Evolutionary conservation across 148 eudicot species (phyloP).

Genomic region (Vaccinium macrocarpon): DNA sequence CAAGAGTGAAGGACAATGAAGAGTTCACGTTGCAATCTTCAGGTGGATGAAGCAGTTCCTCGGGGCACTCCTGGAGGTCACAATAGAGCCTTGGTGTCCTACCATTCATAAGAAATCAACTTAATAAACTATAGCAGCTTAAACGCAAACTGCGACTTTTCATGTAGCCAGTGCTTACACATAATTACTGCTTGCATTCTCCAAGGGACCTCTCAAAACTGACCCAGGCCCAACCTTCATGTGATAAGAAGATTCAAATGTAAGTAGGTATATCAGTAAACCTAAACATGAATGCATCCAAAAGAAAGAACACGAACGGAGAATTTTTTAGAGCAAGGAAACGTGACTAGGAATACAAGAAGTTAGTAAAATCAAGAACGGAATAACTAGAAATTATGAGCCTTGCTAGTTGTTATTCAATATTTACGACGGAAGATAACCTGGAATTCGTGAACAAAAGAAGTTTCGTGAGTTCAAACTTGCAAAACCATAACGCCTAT

Average conservation of each 20-base stretch:
- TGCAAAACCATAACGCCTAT: not conserved
- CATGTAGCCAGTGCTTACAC: conserved; percentile 42
- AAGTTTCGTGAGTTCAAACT: not conserved
- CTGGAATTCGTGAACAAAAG: not conserved
- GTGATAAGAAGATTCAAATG: conserved; percentile 17
- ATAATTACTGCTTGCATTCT: conserved; percentile 47
- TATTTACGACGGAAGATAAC: not conserved
- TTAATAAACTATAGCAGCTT: conserved; percentile 14
- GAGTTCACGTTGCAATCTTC: conserved; percentile 93
- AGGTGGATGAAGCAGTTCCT: conserved; percentile 84
- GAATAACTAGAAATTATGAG: not conserved
- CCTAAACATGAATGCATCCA: not conserved
- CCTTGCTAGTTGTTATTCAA: not conserved
- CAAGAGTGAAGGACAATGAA: conserved; percentile 78
- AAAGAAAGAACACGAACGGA: not conserved
- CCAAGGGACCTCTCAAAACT: conserved; percentile 67
- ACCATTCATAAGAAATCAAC: conserved; percentile 25
- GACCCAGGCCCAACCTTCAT: conserved; percentile 80
- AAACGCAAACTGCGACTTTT: conserved; percentile 4
- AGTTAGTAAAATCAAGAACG: not conserved
- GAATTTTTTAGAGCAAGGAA: not conserved
- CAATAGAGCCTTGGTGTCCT: conserved; percentile 75
- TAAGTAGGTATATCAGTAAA: conserved; percentile 19
- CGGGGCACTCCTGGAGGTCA: conserved; percentile 65
- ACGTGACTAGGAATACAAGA: not conserved